Evolutionary conservation across 768 basidiomycete genomes (phyloP).

Genomic region (Mycena crocata): DNA sequence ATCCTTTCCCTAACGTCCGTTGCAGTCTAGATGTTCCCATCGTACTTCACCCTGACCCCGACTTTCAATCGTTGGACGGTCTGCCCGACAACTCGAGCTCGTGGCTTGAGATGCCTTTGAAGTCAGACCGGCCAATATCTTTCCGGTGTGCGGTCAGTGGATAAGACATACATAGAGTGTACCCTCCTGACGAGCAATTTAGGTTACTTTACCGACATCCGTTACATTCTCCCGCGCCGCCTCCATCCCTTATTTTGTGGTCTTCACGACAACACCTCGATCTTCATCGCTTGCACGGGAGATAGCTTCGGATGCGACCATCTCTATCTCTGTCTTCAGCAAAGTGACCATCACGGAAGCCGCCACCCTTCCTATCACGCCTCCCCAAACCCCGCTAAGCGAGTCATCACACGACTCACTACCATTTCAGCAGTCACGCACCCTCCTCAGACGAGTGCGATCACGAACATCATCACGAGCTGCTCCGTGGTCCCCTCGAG

Average conservation of each 20-base stretch:
- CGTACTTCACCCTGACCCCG: conserved; percentile 67
- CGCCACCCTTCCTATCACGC: conserved; percentile 54
- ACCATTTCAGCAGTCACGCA: conserved; percentile 10
- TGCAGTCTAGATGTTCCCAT: conserved; percentile 74
- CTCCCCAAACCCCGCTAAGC: conserved; percentile 62
- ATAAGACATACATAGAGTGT: not conserved
- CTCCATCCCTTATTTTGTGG: conserved; percentile 78
- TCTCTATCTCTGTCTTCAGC: conserved; percentile 73
- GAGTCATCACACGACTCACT: conserved; percentile 42
- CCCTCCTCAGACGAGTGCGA: conserved; percentile 24
- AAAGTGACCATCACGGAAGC: conserved; percentile 66
- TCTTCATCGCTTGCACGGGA: conserved; percentile 67
- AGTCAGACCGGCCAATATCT: conserved; percentile 70
- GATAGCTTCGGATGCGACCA: conserved; percentile 77
- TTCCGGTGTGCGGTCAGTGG: conserved; percentile 75
- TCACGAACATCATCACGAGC: conserved; percentile 34
- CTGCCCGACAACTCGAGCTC: conserved; percentile 54
- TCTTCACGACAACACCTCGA: conserved; percentile 74
- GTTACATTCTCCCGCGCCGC: conserved; percentile 70
- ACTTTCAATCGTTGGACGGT: conserved; percentile 69
- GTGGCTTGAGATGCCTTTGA: conserved; percentile 79
- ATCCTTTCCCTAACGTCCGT: conserved; percentile 26
- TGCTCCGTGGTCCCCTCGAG: conserved; percentile 41
- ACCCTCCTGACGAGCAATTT: conserved; percentile 13
- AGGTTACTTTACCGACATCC: conserved; percentile 76